Evolutionary conservation across 2,329 filamentous ascomycete genomes (phyloP).

Genomic region (Aspergillus sp.): DNA sequence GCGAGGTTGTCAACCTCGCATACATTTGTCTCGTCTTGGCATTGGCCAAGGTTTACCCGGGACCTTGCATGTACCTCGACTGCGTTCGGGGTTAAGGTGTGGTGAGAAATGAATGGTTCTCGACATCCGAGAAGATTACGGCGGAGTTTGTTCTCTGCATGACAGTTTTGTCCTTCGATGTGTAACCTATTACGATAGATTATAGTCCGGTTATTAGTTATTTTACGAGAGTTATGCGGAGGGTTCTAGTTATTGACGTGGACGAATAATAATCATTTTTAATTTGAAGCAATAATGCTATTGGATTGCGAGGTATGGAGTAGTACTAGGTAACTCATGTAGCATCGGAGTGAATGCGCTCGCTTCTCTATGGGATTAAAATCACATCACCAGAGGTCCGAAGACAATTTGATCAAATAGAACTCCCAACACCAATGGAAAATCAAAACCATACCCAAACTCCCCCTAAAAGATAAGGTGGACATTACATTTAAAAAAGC

Average conservation of each 20-base stretch:
- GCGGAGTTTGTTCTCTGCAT: background rate
- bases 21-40: background rate
- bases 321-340: background rate
- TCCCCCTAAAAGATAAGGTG: background rate
- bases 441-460: conserved; percentile 12
- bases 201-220: background rate
- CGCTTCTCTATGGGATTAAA: background rate
- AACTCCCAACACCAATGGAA: conserved; percentile 8
- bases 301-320: too few species aligned
- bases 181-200: background rate
- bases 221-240: background rate
- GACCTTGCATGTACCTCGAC: background rate
- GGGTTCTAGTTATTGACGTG: background rate
- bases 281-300: too few species aligned
- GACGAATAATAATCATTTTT: background rate
- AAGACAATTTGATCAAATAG: background rate
- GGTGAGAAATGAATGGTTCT: background rate
- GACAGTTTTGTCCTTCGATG: conserved; percentile 7
- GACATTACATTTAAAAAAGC: conserved; percentile 4
- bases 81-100: background rate
- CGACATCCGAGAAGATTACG: background rate
- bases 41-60: background rate
- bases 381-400: background rate
- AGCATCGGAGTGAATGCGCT: background rate
- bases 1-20: background rate